A percentile compares a stretch with the other conserved stretches of the same genome.
These are phyloP conservation scores for Colletotrichum sp. DNA, from an alignment of 2,329 filamentous ascomycete species.

Conservation along the genomic window DNA sequence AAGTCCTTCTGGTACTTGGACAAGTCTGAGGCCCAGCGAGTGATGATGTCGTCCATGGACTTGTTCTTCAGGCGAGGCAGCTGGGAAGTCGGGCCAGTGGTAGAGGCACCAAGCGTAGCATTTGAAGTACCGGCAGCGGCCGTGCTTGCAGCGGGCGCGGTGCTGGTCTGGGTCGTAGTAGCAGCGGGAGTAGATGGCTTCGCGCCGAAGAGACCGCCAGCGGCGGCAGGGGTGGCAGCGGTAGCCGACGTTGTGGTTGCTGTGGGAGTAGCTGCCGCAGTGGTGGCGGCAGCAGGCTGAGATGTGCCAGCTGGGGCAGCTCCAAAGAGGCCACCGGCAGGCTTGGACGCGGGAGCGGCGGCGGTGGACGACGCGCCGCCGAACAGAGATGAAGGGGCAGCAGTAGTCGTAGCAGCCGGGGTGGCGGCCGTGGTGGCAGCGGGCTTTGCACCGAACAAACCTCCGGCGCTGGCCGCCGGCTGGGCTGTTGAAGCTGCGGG, in stretches of 20 bases:
- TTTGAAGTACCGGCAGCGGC: conserved; percentile 33
- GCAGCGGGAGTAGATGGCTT: conserved; percentile 35
- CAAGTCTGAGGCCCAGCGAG: conserved; percentile 92
- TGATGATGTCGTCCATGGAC: conserved; percentile 99
- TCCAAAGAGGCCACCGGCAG: conserved; percentile 36
- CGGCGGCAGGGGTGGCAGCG: conserved; percentile 31
- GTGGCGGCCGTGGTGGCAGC: conserved; percentile 31
- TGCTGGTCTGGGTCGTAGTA: conserved; percentile 28
- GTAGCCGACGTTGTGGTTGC: conserved; percentile 31
- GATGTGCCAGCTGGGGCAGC: conserved; percentile 30
- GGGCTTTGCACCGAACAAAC: conserved; percentile 30
- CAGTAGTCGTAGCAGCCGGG: conserved; percentile 32
- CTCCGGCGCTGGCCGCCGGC: conserved; percentile 27
- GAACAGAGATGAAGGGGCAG: conserved; percentile 35
- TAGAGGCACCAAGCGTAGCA: conserved; percentile 69
- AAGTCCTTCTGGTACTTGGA: conserved; percentile 98
- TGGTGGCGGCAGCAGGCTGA: conserved; percentile 34
- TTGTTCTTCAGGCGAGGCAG: conserved; percentile 95
- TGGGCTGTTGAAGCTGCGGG: conserved; percentile 33
- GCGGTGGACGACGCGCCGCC: conserved; percentile 36
- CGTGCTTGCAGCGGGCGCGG: neutral
- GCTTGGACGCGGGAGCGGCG: conserved; percentile 36
- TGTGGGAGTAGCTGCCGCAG: conserved; percentile 33
- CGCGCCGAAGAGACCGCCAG: conserved; percentile 36
- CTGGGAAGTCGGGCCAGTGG: conserved; percentile 79